Percentiles rank a stretch among this genome's conserved stretches.
Conservation (phyloP, 2,329 filamentous ascomycete genomes). For the Colletotrichum camelliae region DNA sequence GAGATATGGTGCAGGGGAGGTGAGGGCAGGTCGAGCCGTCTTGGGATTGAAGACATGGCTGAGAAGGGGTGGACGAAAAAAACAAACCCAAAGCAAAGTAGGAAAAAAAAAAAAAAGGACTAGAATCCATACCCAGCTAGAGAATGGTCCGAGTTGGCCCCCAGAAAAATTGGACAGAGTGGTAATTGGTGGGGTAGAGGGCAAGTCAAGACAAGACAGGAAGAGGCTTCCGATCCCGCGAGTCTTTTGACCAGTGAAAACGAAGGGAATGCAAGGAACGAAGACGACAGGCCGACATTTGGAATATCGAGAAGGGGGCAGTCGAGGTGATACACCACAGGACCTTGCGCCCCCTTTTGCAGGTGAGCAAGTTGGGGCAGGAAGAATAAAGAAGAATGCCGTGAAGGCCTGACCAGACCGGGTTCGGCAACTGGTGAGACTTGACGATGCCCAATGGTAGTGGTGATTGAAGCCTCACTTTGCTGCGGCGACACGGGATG, state of each 20-base stretch:
- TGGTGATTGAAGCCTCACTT: constrained; percentile 13
- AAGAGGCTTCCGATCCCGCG: constrained; percentile 12
- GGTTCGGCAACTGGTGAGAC: constrained; percentile 14
- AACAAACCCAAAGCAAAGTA: background rate
- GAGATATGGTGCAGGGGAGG: background rate
- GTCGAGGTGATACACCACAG: background rate
- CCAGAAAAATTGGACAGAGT: constrained; percentile 4
- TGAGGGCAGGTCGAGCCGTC: background rate
- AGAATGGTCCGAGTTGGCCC: constrained; percentile 8
- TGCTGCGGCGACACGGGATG: background rate
- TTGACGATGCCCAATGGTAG: constrained; percentile 18
- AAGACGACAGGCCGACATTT: constrained; percentile 8
- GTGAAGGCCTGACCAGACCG: background rate
- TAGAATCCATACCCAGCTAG: background rate
- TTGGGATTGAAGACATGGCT: background rate
- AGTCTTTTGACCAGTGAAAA: background rate
- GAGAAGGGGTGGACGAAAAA: background rate
- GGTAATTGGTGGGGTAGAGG: constrained; percentile 7
- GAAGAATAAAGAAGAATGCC: background rate
- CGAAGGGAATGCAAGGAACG: constrained; percentile 5
- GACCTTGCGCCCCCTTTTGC: background rate
- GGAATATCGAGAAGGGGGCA: constrained; percentile 6
- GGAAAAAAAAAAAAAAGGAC: background rate
- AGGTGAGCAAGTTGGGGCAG: background rate
- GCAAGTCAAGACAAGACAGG: constrained; percentile 10